Evolutionary conservation across 2,329 filamentous ascomycete species (phyloP), one percentile per base, ranked within the genome.

Genomic region (Sarocladium strictum): DNA sequence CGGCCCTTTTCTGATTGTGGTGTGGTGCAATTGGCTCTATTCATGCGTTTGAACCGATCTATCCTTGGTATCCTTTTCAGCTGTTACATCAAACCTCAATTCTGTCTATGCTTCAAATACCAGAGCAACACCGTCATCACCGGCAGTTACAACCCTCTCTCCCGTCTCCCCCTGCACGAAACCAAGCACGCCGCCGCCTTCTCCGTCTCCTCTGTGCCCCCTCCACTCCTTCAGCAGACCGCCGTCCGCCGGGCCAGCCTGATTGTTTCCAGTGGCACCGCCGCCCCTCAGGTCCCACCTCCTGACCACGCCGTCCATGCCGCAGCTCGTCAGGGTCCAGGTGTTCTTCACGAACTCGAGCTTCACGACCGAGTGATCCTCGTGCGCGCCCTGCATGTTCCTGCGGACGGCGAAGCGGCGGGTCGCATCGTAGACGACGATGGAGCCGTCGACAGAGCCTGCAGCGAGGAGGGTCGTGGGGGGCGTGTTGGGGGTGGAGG

Each of bases 341-440:
- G 64, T 66, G 60, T 72, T 67, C 65, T 76, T 76, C 56, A 96
- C 81, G 64, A 96, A 99, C 57, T 97, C 90, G 3, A 97, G 84
- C 72, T 95, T 93, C 58, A 97, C 93, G 19, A 99, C 90, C 1
- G 90, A 87, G 64, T 87, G 87, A n/a, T 90, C 88, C 60, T 92
- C 88, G 68, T 96, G 93, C 1, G 90, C 92, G 51, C 87, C 87
- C 52, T 80, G 79, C 60, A 97, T 89, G 65, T 91, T 85, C 54
- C 90, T 77, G 53, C 94, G 81, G n/a, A 95, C 83, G 2, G 91
- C 89, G 65, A 96, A 97, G 53, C 89, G 85, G 61, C 94, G 86
- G 41, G 87, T 84, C 0, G 87, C 86, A 70, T 99, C 94, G 67
- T 91, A 97, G 2, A 99, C 80, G 10, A 85, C 89, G 58, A 99